A percentile compares a stretch with the other conserved stretches of the same genome.
Conservation (phyloP, 352 stramenopile genomes). For the Labyrinthula sp. region DNA sequence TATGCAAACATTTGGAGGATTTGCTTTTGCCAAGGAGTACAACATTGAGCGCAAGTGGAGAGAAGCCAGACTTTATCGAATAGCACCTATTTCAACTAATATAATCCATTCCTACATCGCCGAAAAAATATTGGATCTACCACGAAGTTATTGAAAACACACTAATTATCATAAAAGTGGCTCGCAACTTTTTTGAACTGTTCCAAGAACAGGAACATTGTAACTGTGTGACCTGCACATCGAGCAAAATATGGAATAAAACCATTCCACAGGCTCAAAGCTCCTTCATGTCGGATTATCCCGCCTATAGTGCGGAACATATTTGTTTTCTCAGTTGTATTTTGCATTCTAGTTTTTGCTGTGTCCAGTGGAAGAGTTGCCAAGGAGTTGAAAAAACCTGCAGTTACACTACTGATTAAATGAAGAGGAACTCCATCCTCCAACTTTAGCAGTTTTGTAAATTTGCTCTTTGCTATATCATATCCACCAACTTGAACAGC, state of each 20-base stretch:
- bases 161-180: too few species aligned
- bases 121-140: slow-evolving; percentile 24
- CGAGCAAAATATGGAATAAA: slow-evolving; percentile 28
- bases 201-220: slow-evolving; percentile 31
- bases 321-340: slow-evolving; percentile 26
- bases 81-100: slow-evolving; percentile 20
- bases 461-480: slow-evolving; percentile 48
- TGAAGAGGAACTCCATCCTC: slow-evolving; percentile 45
- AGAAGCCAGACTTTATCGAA: slow-evolving; percentile 23
- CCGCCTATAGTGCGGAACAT: background rate
- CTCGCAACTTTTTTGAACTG: slow-evolving; percentile 29
- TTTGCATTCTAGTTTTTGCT: slow-evolving; percentile 61
- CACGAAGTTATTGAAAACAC: slow-evolving; percentile 26
- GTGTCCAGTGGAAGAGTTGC: slow-evolving; percentile 50
- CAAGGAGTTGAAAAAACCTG: slow-evolving; percentile 45
- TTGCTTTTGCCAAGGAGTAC: slow-evolving; percentile 27
- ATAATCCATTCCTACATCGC: slow-evolving; percentile 15
- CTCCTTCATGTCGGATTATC: slow-evolving; percentile 26
- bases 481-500: slow-evolving; percentile 51
- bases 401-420: slow-evolving; percentile 48
- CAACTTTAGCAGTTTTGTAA: slow-evolving; percentile 40
- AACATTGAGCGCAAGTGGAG: slow-evolving; percentile 28
- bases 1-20: slow-evolving; percentile 24
- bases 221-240: slow-evolving; percentile 28
- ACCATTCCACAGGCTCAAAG: slow-evolving; percentile 31